Evolutionary conservation across 2,329 filamentous ascomycete species (phyloP).

Genomic region (Alternaria triticimaculans): DNA sequence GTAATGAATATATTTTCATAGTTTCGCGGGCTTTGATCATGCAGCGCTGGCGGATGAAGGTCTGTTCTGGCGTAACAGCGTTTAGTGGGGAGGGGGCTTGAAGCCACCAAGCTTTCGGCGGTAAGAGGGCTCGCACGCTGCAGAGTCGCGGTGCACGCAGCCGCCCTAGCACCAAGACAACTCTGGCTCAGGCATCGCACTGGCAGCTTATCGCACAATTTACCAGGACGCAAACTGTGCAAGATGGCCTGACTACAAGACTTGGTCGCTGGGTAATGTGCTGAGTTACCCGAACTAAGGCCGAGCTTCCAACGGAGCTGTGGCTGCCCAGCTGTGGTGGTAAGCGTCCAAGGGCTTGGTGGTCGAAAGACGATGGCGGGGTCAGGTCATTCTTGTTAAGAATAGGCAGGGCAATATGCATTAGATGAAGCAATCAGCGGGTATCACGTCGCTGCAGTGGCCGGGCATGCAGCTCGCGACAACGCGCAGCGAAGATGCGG

Average conservation of each 20-base stretch:
- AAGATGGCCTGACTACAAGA: background rate
- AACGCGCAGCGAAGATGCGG: constrained; percentile 8
- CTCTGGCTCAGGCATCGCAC: background rate
- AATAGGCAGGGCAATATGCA: constrained; percentile 13
- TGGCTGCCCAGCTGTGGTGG: background rate
- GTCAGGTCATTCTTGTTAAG: background rate
- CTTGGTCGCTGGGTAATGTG: constrained; percentile 1
- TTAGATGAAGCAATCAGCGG: constrained; percentile 10
- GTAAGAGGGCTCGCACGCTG: constrained; percentile 11
- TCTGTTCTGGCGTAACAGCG: background rate
- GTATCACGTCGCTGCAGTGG: constrained; percentile 8
- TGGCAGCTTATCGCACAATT: background rate
- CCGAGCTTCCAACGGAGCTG: background rate
- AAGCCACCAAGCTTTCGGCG: constrained; percentile 15
- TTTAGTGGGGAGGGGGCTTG: constrained; percentile 7
- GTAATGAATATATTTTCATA: background rate
- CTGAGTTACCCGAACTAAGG: background rate
- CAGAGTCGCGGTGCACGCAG: constrained; percentile 9
- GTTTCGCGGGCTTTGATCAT: background rate
- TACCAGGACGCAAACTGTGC: background rate
- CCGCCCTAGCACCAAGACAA: constrained; percentile 16
- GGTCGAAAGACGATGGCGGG: background rate
- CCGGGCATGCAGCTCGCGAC: constrained; percentile 5
- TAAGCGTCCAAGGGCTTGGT: background rate
- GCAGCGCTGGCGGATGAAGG: background rate